A percentile compares a stretch with the other conserved stretches of the same genome.
These are phyloP conservation scores for Ogataea salicorniae DNA, from an alignment of 805 yeast species.

Conservation along the genomic window DNA sequence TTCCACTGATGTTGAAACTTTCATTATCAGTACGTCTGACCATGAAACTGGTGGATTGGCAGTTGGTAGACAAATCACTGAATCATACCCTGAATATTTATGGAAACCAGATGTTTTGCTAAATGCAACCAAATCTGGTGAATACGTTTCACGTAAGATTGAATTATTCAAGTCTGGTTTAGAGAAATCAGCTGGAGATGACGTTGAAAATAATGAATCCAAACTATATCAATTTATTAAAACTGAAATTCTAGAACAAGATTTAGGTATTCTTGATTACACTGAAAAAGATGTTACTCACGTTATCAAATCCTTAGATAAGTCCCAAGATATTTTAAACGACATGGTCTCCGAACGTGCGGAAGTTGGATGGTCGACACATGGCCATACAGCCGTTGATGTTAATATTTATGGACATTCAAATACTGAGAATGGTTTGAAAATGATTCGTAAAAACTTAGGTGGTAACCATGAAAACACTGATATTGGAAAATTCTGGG, in stretches of 20 bases:
- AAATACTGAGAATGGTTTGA: conserved; percentile 43
- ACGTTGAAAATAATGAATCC: conserved; percentile 11
- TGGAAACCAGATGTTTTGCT: conserved; percentile 81
- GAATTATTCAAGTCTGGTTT: conserved; percentile 14
- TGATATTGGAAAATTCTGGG: conserved; percentile 77
- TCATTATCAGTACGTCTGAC: conserved; percentile 79
- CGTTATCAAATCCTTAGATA: conserved; percentile 32
- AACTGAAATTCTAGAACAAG: conserved; percentile 51
- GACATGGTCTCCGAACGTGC: conserved; percentile 76
- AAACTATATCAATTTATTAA: conserved; percentile 42
- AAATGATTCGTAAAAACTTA: conserved; percentile 40
- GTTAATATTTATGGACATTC: conserved; percentile 85
- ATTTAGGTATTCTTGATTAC: conserved; percentile 61
- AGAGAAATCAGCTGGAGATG: not conserved
- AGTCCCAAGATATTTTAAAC: conserved; percentile 47
- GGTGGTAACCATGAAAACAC: conserved; percentile 84
- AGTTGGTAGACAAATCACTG: conserved; percentile 71
- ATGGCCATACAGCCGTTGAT: conserved; percentile 95
- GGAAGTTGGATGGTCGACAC: conserved; percentile 93
- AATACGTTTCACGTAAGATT: conserved; percentile 50
- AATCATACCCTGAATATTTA: conserved; percentile 72
- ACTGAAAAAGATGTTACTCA: conserved; percentile 46
- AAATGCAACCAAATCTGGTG: conserved; percentile 74
- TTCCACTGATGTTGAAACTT: conserved; percentile 65
- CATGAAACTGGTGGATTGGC: conserved; percentile 96